Evolutionary conservation across 2,329 filamentous ascomycete species (phyloP).

Genomic region (Alternaria panax): DNA sequence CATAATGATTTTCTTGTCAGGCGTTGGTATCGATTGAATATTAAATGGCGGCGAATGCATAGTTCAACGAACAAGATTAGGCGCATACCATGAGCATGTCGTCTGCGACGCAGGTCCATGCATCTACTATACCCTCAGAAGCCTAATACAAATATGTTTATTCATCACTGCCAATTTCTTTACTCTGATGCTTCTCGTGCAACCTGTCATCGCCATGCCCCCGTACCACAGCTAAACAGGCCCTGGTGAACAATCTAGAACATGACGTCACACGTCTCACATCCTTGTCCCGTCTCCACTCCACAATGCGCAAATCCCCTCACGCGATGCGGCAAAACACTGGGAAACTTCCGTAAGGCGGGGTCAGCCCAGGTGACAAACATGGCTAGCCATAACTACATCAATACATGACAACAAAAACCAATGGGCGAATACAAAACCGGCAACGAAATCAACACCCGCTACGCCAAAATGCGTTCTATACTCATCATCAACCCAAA

Average conservation of each 20-base stretch:
- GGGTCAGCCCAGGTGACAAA: conserved; percentile 19
- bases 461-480: conserved; percentile 47
- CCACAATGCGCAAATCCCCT: conserved; percentile 15
- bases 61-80: not conserved
- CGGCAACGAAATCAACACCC: conserved; percentile 14
- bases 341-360: conserved; percentile 16
- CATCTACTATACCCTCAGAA: conserved; percentile 12
- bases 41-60: not conserved
- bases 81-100: not conserved
- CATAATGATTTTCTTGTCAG: conserved; percentile 16
- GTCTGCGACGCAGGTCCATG: conserved; percentile 2
- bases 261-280: conserved; percentile 19
- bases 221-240: not conserved
- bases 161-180: not conserved
- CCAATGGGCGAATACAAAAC: conserved; percentile 39
- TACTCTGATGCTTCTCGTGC: too few species aligned
- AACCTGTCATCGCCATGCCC: too few species aligned
- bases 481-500: conserved; percentile 83
- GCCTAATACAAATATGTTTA: conserved; percentile 18
- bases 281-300: conserved; percentile 17
- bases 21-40: conserved; percentile 18
- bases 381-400: not conserved
- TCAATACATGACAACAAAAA: not conserved
- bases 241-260: not conserved
- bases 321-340: conserved; percentile 22